Base-by-base conservation (phyloP, 768 basidiomycete genomes). In the Fistulinella prunicolor region DNA sequence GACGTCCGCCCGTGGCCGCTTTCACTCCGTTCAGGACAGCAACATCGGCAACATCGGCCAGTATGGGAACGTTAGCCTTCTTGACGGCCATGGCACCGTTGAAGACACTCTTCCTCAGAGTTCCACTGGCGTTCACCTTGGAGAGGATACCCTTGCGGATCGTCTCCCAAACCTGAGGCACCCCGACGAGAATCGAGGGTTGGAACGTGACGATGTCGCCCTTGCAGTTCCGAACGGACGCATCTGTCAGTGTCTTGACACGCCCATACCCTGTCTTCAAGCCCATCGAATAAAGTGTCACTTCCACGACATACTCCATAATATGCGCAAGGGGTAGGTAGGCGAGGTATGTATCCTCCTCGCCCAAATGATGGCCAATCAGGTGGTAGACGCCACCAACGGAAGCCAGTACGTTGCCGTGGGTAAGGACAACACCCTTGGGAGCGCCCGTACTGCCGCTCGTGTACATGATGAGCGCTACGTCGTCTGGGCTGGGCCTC, bases 131-230 rank as follows among this genome's bases (percentile, higher is more conserved):
- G 49, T 90, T 80, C 44, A 97, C 84, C 68, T 93, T 92, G 50
- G 76, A 65, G 9, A 93, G 60, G 63, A 99, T 94, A 26, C 94
- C 94, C 73, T 99, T 99, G 50, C 94, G 84, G 55, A 97, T 97
- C 46, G 82, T 85, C 70, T 99, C 95, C 93, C 93, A 99, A 1
- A 98, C 89, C 3, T 94, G 90, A 2, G 95, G 95, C 2, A 98
- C 95, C 44, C 93, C 95, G 44, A 91, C 81, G 80, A 98, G 85
- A 69, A 96, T 84, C n/a, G 83, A 78, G 6, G 95, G 95, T 36
- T 75, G 71, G 75, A 96, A 89, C 12, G 83, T 77, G 44, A 76
- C 74, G 60, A 99, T 82, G 63, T 98, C 95, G 41, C 95, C 95
- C 49, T 85, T 79, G 67, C 83, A 87, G 35, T 89, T 85, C 38